phyloP scores from a whole-genome alignment of 441 rosid genomes.

The Arabidopsis hybrid region DNA sequence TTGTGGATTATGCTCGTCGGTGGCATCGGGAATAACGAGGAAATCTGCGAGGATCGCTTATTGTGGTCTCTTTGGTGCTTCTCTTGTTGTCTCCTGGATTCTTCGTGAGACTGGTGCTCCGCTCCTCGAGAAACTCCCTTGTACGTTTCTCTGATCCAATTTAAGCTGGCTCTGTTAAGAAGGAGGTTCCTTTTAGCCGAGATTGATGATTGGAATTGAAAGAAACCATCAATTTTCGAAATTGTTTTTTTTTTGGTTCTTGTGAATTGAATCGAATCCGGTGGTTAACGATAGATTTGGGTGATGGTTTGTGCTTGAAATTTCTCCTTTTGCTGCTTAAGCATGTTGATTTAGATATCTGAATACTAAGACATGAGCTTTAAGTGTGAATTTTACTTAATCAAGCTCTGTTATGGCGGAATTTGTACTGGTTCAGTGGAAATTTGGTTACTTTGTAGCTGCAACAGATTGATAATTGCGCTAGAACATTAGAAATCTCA shows the following conservation, averaged over 20 bases:
- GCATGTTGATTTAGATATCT: not conserved
- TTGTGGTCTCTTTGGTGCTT: conserved; percentile 94
- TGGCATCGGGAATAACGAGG: conserved; percentile 84
- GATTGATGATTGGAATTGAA: conserved; percentile 19
- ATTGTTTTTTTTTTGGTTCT: conserved; percentile 24
- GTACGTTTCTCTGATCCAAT: conserved; percentile 47
- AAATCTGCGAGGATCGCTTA: conserved; percentile 91
- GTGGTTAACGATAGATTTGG: not conserved
- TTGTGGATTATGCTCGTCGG: conserved; percentile 91
- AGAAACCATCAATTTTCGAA: conserved; percentile 19
- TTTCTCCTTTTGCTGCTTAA: not conserved
- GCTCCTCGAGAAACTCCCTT: conserved; percentile 75
- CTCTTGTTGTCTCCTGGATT: conserved; percentile 88
- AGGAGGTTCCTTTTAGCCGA: conserved; percentile 16
- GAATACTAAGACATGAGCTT: not conserved
- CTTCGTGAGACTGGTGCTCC: conserved; percentile 86
- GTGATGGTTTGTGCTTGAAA: not conserved
- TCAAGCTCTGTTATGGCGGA: not conserved
- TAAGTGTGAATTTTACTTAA: not conserved
- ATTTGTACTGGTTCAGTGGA: conserved; percentile 7
- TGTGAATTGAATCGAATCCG: conserved; percentile 9
- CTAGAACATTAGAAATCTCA: not conserved
- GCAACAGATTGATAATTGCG: not conserved
- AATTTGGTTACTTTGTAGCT: conserved; percentile 28
- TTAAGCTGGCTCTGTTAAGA: conserved; percentile 20